Base-by-base conservation (phyloP, 2,329 filamentous ascomycete genomes). In the Neopestalotiopsis clavispora region DNA sequence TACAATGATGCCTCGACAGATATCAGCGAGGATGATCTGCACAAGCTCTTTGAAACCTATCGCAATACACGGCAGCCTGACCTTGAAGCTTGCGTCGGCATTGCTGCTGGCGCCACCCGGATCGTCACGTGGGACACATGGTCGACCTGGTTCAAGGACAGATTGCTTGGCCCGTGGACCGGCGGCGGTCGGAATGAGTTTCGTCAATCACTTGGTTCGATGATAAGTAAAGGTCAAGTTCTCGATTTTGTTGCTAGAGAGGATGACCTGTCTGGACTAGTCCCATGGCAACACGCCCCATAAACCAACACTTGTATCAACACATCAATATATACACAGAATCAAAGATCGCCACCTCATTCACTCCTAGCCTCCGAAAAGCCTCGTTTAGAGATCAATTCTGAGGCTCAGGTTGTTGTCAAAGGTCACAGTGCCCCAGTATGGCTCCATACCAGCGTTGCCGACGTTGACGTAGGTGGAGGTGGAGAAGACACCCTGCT, bases 401-500 rank as follows among this genome's bases (percentile, higher is more conserved):
- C 72, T 69, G 65, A 75, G 62, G 34, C 71, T 71, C 13, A 74
- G 70, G 28, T 69, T 70, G 66, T 72, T 75, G 57, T 75, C 72
- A 59, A 75, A 74, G 4, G 71, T 71, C 20, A 71, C 73, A 2
- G 70, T 72, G 0, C 73, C 73, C 73, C 73, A 74, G 69, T 69
- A 75, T 0, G 73, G 72, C 52, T 75, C 72, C 67, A 72, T 72
- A 1, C 81, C 81, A 20, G 78, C 81, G 69, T 84, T 84, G 1
- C 81, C 81, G 6, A 84, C 80, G 66, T 84, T 83, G 45, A 83
- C 79, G 68, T 79, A 84, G 12, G 66, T 67, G 40, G n/a, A 49
- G 2, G 66, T 67, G 23, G 38, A 62, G 68, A 82, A 82, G 23
- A 80, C 72, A 2, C 79, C 81, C 45, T 80, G 76, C 38, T 78